phyloP scores from a whole-genome alignment of 345 rosid species.

The Populus alba region DNA sequence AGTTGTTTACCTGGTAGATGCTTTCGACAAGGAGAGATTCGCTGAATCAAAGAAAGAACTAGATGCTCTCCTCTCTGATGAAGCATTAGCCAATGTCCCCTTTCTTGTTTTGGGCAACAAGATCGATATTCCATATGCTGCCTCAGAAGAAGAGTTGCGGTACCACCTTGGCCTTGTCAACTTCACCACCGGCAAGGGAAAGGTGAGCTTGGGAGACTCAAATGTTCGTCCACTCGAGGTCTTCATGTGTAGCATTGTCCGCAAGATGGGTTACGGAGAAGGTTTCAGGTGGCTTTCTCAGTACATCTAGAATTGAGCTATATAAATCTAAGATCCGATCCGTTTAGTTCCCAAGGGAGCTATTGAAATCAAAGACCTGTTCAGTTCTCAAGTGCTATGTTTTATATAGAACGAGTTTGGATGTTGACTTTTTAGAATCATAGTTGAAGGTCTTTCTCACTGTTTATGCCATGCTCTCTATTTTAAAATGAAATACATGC shows the following conservation, averaged over 20 bases:
- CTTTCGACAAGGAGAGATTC: constrained; percentile 63
- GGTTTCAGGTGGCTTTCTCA: constrained; percentile 84
- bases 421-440: constrained; percentile 1
- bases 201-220: constrained; percentile 47
- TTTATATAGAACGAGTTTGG: constrained; percentile 20
- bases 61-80: constrained; percentile 63
- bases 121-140: constrained; percentile 72
- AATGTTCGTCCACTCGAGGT: constrained; percentile 64
- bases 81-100: constrained; percentile 53
- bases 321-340: background rate
- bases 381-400: background rate
- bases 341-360: background rate
- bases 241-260: constrained; percentile 75
- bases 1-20: constrained; percentile 71
- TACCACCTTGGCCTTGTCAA: constrained; percentile 60
- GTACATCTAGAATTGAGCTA: constrained; percentile 47
- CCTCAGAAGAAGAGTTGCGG: constrained; percentile 66
- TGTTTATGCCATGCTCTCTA: background rate
- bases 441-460: constrained; percentile 7
- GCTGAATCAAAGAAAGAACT: constrained; percentile 58
- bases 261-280: constrained; percentile 75
- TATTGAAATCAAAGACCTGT: background rate
- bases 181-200: constrained; percentile 75
- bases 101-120: constrained; percentile 70
- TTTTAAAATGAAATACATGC: constrained; percentile 4